Evolutionary conservation across 768 basidiomycete species (phyloP).

Genomic region (Lentinula boryana): DNA sequence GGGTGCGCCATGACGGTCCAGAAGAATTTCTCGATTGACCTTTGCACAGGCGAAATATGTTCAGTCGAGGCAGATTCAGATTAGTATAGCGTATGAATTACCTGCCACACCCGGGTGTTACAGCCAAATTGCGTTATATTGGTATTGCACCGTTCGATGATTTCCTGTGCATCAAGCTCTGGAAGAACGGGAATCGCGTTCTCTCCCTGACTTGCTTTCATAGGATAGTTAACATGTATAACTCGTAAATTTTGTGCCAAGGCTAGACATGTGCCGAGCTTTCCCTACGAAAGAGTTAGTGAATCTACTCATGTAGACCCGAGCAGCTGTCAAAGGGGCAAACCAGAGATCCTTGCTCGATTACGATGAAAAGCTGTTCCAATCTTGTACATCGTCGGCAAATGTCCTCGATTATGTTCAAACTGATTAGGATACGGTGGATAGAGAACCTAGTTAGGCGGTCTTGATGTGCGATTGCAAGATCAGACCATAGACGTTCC

Average conservation of each 20-base stretch:
- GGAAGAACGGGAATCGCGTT: not conserved
- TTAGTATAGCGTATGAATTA: not conserved
- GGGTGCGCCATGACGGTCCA: not conserved
- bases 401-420: constrained; percentile 43
- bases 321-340: not conserved
- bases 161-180: not conserved
- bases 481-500: constrained; percentile 42
- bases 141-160: not conserved
- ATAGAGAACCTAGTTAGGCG: constrained; percentile 55
- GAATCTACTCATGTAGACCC: not conserved
- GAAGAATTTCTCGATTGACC: not conserved
- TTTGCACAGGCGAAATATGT: not conserved
- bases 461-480: constrained; percentile 45
- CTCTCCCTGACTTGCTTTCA: not conserved
- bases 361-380: constrained; percentile 59
- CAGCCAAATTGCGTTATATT: constrained; percentile 5
- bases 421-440: constrained; percentile 53
- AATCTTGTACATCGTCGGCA: constrained; percentile 49
- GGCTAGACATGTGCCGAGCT: not conserved
- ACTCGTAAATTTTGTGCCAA: not conserved
- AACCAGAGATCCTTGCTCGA: constrained; percentile 43
- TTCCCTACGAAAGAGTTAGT: not conserved
- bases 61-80: not conserved
- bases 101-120: constrained; percentile 7
- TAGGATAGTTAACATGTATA: not conserved